A percentile compares a stretch with the other conserved stretches of the same genome.
Evolutionary conservation across 1,139 yeast genomes (phyloP).

Genomic region (Kazachstania sp.): DNA sequence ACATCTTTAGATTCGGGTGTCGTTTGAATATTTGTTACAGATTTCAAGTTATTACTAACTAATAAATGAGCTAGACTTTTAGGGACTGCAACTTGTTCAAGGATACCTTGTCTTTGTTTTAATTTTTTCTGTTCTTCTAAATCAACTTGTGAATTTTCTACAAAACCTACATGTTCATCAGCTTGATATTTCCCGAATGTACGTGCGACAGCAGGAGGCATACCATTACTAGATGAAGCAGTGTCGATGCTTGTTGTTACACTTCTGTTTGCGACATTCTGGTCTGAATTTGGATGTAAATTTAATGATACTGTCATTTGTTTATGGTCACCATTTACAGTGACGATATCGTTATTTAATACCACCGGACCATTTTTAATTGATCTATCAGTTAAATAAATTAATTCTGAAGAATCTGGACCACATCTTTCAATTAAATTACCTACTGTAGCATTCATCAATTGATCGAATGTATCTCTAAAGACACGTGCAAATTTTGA

Average conservation of each 20-base stretch:
- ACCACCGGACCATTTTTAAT: background rate
- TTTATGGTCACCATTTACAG: background rate
- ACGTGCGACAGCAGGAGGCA: conserved; percentile 49
- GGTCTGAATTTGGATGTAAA: background rate
- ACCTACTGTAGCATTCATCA: conserved; percentile 50
- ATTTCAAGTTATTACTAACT: conserved; percentile 13
- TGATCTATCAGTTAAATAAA: conserved; percentile 24
- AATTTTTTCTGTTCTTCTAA: conserved; percentile 43
- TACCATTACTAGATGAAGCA: conserved; percentile 28
- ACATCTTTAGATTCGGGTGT: background rate
- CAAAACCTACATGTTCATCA: conserved; percentile 27
- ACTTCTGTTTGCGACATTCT: conserved; percentile 12
- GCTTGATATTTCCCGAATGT: conserved; percentile 31
- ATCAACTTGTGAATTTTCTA: conserved; percentile 32
- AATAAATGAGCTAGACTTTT: conserved; percentile 42
- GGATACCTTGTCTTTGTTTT: conserved; percentile 38
- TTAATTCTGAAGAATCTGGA: conserved; percentile 44
- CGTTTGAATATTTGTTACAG: background rate
- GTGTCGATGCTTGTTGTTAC: conserved; percentile 8
- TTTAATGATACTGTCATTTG: background rate
- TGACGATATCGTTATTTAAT: background rate
- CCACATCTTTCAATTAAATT: conserved; percentile 48
- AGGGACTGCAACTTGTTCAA: conserved; percentile 42
- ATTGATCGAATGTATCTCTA: conserved; percentile 53
- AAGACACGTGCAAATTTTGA: conserved; percentile 48